These are phyloP conservation scores for Chlamydomonas reinhardtii DNA, from an alignment of 163 green algal species.

Conservation along the genomic window DNA sequence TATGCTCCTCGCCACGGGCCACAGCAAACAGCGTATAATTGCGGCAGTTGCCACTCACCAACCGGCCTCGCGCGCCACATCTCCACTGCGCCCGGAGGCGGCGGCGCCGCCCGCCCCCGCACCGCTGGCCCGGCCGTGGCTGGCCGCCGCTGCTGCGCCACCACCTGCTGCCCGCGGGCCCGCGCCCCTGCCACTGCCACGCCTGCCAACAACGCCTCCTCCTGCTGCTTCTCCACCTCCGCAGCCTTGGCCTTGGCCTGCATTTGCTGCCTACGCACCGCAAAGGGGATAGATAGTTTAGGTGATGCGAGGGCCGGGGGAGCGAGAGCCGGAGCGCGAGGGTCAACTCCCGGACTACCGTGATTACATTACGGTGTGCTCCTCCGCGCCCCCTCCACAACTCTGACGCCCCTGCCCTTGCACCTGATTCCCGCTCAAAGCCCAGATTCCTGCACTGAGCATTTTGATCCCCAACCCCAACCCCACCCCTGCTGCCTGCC, in stretches of 20 bases:
- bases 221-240: background rate
- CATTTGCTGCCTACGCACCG: conserved; percentile 9
- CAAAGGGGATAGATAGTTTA: background rate
- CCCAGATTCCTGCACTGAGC: too few relatives aligned
- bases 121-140: background rate
- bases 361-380: too few relatives aligned
- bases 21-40: too few relatives aligned
- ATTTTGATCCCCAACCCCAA: too few relatives aligned
- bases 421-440: too few relatives aligned
- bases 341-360: too few relatives aligned
- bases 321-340: too few relatives aligned
- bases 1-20: too few relatives aligned
- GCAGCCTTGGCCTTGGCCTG: background rate
- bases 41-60: background rate
- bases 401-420: too few relatives aligned
- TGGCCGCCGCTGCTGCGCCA: background rate
- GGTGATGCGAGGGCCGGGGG: too few relatives aligned
- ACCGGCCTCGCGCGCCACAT: background rate
- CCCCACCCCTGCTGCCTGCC: too few relatives aligned
- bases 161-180: background rate
- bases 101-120: background rate
- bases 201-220: background rate
- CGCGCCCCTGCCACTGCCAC: background rate
- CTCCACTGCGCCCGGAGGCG: background rate
- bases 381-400: too few relatives aligned